Conservation (phyloP, 495 filamentous ascomycete species). For the Neurospora sp. region DNA sequence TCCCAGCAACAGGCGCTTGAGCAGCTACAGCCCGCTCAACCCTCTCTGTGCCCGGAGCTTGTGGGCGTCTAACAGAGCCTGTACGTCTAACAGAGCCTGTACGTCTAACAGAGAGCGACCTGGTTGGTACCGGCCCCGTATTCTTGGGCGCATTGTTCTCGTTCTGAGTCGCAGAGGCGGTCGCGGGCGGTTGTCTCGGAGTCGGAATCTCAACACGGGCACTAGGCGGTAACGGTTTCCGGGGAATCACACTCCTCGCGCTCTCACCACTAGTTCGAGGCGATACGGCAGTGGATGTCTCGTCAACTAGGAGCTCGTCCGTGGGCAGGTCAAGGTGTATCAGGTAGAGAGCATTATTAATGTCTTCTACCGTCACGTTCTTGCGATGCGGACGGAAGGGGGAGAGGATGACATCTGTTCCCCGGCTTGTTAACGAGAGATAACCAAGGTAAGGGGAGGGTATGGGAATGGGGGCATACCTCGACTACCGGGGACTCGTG, state of each 20-base stretch:
- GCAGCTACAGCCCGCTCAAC: not conserved
- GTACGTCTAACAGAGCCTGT: not conserved
- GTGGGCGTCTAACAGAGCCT: not conserved
- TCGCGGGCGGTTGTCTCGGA: not conserved
- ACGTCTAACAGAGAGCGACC: not conserved
- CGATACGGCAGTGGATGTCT: conserved; percentile 18
- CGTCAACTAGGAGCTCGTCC: conserved; percentile 37
- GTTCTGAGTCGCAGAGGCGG: not conserved
- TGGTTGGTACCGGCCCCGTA: not conserved
- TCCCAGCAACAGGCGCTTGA: not conserved
- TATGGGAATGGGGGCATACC: conserved; percentile 41
- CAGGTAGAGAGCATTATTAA: conserved; percentile 83
- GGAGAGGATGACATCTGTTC: conserved; percentile 82
- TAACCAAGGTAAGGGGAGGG: conserved; percentile 1
- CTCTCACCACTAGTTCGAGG: conserved; percentile 39
- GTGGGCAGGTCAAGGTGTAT: conserved; percentile 65
- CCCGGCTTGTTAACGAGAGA: conserved; percentile 5
- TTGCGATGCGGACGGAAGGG: conserved; percentile 78
- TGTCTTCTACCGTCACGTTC: conserved; percentile 78
- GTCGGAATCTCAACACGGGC: not conserved
- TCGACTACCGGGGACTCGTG: conserved; percentile 80
- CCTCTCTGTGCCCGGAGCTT: not conserved
- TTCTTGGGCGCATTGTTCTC: not conserved
- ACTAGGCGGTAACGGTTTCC: conserved; percentile 32
- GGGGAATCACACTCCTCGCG: conserved; percentile 30